Evolutionary conservation across 1,284 basidiomycete species (phyloP), one percentile per base, ranked within the genome.

Genomic region (Cronartium quercuum): DNA sequence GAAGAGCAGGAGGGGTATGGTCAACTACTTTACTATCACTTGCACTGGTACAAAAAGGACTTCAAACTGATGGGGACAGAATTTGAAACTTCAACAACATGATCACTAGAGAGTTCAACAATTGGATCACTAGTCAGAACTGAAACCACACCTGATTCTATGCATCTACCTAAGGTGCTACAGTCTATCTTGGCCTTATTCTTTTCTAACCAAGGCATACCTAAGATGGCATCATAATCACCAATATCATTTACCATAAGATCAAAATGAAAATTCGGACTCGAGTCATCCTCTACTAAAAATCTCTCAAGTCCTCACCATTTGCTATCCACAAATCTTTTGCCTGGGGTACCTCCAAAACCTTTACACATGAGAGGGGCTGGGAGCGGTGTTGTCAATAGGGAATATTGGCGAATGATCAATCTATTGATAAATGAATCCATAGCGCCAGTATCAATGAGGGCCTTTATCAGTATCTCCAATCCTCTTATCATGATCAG

Each of bases 151-250:
- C 47, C 47, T 3, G 21, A 13, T 12, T 51, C 47, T 12, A 51
- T 51, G 21, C 47, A 13, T 4, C 10, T 51, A 3, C 47, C 47
- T 4, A 3, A 3, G 15, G 3, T 3, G 5, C 47, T 21, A 12
- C 47, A 51, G 21, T 4, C 5, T 4, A 29, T 21, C 34, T 42
- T 34, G 1, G 68, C 37, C 0, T 61, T 41, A 18, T 40, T 29
- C 1, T 10, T 12, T 15, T 62, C 44, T 4, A 70, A 29, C 68
- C 68, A 70, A 44, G 68, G 68, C 13, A 62, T n/a, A 7, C 68
- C 68, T 6, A 70, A 35, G 9, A 70, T 70, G 18, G 63, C 34
- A 47, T 62, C 41, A 55, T 41, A 38, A 6, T 44, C 35, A 5
- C 29, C 60, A 9, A 71, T 15, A 15, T 42, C 15, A 37, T 34